A percentile compares a stretch with the other conserved stretches of the same genome.
Conservation (phyloP, 192 early-diverging fungal species). For the Neocallimastix lanati region DNA sequence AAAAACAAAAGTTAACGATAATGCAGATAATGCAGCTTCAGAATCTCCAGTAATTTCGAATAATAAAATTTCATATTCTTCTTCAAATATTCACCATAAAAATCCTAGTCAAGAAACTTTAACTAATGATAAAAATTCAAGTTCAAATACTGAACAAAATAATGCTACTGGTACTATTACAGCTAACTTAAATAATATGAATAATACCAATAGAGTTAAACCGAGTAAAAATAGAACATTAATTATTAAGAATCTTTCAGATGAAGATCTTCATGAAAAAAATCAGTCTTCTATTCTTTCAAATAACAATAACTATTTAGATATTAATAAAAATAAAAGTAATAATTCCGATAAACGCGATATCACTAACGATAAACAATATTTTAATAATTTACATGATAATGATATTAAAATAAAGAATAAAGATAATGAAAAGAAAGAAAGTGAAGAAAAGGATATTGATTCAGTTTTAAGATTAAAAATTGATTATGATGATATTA, state of each 20-base stretch:
- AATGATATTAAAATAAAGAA: background rate
- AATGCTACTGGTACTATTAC: too few species aligned
- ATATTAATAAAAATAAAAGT: background rate
- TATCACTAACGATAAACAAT: too few species aligned
- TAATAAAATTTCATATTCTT: too few species aligned
- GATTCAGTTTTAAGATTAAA: background rate
- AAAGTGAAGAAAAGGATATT: background rate
- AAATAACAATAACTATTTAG: background rate
- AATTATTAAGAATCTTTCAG: background rate
- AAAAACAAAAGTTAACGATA: background rate
- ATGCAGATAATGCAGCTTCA: too few species aligned
- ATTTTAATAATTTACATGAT: background rate
- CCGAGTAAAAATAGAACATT: background rate
- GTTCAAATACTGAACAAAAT: background rate
- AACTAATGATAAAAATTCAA: background rate
- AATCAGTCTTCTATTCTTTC: background rate
- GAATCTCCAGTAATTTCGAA: too few species aligned
- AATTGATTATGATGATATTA: background rate
- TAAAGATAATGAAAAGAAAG: background rate
- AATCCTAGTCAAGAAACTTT: background rate
- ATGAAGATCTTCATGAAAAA: background rate
- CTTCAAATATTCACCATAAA: background rate
- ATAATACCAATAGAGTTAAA: background rate
- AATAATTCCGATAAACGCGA: too few species aligned
- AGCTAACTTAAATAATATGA: too few species aligned